phyloP scores from a whole-genome alignment of 495 filamentous ascomycete genomes.

The Neurospora sublineolata region DNA sequence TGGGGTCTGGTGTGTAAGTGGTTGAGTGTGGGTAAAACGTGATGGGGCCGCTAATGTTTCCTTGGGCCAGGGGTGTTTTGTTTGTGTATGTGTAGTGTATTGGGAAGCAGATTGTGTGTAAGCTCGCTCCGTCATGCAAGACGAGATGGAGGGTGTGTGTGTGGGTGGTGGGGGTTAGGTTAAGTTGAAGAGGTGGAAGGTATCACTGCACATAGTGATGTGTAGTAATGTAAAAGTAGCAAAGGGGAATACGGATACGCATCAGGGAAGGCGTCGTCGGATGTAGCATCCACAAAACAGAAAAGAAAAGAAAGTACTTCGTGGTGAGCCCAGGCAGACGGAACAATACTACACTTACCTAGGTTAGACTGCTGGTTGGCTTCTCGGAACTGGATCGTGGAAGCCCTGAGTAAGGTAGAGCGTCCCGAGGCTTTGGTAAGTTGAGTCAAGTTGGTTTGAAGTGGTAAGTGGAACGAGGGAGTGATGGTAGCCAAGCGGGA shows the following conservation, averaged over 20 bases:
- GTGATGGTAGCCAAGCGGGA: not conserved
- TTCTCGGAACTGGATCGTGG: slow-evolving; percentile 1
- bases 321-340: not conserved
- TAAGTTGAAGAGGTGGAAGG: not conserved
- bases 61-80: not conserved
- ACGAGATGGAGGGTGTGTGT: not conserved
- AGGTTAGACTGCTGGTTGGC: not conserved
- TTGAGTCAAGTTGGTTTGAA: slow-evolving; percentile 4
- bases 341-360: slow-evolving; percentile 12
- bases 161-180: not conserved
- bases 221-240: not conserved
- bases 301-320: slow-evolving; percentile 6
- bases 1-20: not conserved
- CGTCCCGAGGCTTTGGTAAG: slow-evolving; percentile 8
- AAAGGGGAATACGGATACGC: not conserved
- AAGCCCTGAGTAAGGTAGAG: not conserved
- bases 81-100: not conserved
- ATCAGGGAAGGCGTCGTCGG: not conserved
- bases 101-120: not conserved
- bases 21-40: not conserved
- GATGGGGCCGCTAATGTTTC: not conserved
- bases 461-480: slow-evolving; percentile 1
- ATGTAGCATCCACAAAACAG: not conserved
- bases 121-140: not conserved
- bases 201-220: not conserved